phyloP scores from a whole-genome alignment of 1,284 basidiomycete genomes.

The Boletellus sp. region DNA sequence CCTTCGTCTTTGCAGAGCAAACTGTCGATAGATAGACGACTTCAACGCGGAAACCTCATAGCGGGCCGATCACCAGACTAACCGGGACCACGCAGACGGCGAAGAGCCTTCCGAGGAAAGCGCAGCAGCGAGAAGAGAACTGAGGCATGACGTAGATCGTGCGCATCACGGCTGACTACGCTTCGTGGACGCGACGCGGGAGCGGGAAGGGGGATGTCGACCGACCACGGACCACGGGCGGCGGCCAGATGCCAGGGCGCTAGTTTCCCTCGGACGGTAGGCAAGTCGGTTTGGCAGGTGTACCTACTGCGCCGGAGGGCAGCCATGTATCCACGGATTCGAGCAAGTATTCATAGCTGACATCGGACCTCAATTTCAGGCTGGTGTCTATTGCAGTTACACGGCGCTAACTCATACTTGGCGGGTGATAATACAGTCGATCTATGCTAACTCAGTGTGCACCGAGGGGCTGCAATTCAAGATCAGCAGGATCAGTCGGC shows the following conservation, averaged over 20 bases:
- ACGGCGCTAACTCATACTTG: conserved; percentile 15
- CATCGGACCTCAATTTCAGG: background rate
- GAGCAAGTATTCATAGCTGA: too few relatives aligned
- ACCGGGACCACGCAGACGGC: conserved; percentile 52
- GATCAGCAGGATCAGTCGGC: conserved; percentile 81
- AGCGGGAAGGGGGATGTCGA: conserved; percentile 46
- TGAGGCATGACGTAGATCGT: too few relatives aligned
- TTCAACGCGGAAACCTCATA: too few relatives aligned
- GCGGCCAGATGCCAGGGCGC: too few relatives aligned
- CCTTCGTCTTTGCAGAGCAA: too few relatives aligned
- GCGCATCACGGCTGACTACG: conserved; percentile 49
- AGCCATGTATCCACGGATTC: conserved; percentile 7
- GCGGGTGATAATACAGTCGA: background rate
- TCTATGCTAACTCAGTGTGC: conserved; percentile 25
- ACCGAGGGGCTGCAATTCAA: conserved; percentile 71
- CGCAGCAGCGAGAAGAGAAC: conserved; percentile 42
- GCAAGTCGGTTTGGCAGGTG: conserved; percentile 46
- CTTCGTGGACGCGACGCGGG: conserved; percentile 45
- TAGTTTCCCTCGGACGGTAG: conserved; percentile 61
- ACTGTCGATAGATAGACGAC: too few relatives aligned
- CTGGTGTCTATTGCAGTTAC: too few relatives aligned
- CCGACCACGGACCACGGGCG: conserved; percentile 47
- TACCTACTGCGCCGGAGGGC: conserved; percentile 11
- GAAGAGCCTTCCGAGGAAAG: conserved; percentile 47
- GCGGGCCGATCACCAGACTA: conserved; percentile 42